Percentiles rank a stretch among this genome's conserved stretches.
These are phyloP conservation scores for Taphrina populina DNA, from an alignment of 1,139 yeast species.

Conservation along the genomic window DNA sequence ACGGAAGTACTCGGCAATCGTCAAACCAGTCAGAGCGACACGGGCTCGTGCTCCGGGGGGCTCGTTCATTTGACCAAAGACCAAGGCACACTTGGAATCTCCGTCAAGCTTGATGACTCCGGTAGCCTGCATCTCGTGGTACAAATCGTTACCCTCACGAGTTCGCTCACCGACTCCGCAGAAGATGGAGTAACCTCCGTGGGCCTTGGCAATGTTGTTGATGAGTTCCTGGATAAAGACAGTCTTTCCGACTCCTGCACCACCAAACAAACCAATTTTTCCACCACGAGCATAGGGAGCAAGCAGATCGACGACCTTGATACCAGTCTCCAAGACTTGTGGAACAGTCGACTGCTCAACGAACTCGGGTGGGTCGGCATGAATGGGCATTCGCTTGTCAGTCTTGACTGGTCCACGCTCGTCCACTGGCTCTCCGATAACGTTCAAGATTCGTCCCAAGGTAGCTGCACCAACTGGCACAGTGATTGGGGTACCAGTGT, in stretches of 20 bases:
- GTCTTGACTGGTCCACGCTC: conserved; percentile 98
- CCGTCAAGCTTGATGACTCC: conserved; percentile 99
- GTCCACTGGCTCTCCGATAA: conserved; percentile 98
- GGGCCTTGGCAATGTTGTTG: conserved; percentile 99
- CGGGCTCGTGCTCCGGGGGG: conserved; percentile 99
- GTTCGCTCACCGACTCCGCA: conserved; percentile 99
- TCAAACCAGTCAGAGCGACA: conserved; percentile 99
- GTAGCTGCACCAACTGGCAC: conserved; percentile 99
- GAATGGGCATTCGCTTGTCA: conserved; percentile 93
- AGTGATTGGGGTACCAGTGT: conserved; percentile 98
- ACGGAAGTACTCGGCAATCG: conserved; percentile 99
- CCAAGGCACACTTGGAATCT: conserved; percentile 98
- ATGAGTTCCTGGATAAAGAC: conserved; percentile 99
- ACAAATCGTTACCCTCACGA: conserved; percentile 99
- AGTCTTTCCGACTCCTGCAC: conserved; percentile 99
- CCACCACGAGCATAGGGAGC: conserved; percentile 99
- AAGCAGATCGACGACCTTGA: conserved; percentile 97
- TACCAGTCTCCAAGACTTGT: conserved; percentile 98
- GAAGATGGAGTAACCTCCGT: conserved; percentile 99
- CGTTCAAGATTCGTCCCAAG: conserved; percentile 97
- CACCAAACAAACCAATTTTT: conserved; percentile 99
- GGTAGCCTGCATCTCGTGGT: conserved; percentile 99
- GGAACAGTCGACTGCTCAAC: conserved; percentile 97
- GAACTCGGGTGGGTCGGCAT: conserved; percentile 95
- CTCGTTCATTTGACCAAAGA: conserved; percentile 99